Percentiles rank a stretch among this genome's conserved stretches.
These are phyloP conservation scores for Picea glauca DNA, from an alignment of 75 land plant genomes.

Conservation along the genomic window DNA sequence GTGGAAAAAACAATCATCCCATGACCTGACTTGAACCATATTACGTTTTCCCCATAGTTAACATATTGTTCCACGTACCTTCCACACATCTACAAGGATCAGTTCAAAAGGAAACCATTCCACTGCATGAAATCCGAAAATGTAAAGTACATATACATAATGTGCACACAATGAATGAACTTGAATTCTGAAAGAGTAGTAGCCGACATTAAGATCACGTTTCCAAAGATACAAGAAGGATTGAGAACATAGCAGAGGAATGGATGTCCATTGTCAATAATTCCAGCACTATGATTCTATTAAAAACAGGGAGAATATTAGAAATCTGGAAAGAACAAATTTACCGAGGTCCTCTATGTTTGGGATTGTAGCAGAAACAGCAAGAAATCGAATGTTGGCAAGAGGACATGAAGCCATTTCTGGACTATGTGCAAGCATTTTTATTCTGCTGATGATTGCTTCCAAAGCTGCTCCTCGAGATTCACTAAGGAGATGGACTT, in stretches of 20 bases:
- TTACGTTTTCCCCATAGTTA: not conserved
- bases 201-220: not conserved
- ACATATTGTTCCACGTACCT: not conserved
- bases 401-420: conserved; percentile 65
- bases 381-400: conserved; percentile 74
- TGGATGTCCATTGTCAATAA: not conserved
- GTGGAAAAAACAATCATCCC: not conserved
- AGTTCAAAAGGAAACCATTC: not conserved
- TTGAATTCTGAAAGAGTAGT: not conserved
- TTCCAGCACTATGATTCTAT: not conserved
- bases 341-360: conserved; percentile 92
- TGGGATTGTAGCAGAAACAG: conserved; percentile 97
- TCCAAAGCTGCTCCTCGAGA: conserved; percentile 95
- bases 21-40: not conserved
- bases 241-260: not conserved
- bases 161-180: not conserved
- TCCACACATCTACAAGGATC: not conserved
- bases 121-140: not conserved
- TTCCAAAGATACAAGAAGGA: not conserved
- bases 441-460: conserved; percentile 87
- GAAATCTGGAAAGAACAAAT: not conserved
- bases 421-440: conserved; percentile 74
- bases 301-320: not conserved
- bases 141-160: not conserved
- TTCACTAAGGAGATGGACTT: conserved; percentile 93